Base-by-base conservation (phyloP, 345 rosid species). In the Syzygium grande region DNA sequence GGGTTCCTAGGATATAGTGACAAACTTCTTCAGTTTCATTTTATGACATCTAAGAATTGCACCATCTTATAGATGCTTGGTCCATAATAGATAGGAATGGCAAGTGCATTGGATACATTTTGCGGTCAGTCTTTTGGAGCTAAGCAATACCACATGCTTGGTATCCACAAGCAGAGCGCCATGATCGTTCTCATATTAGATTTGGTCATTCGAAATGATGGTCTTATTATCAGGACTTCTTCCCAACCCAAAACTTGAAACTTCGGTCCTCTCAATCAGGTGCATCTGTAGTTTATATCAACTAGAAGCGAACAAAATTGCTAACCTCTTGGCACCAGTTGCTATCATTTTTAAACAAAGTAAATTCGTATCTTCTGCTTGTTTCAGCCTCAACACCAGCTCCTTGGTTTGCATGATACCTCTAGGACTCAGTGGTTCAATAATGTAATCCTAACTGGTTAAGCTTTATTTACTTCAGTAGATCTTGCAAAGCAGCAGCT, bases 81-180 rank as follows among this genome's bases (percentile, higher is more conserved):
- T 38, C 77, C 52, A 12, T 73, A 5, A 85, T 51, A 90, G 92
- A 83, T 0, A 65, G 90, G 90, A 86, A 85, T 91, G 91, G 91
- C 78, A 65, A 65, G 41, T 65, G 41, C 78, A 65, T 30, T 65
- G 22, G 41, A 65, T 29, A 65, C 78, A 65, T 65, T 65, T 65
- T 65, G 78, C 78, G 41, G 21, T 65, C 78, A 65, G 78, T 65
- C 78, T 65, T 65, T 29, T 29, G 41, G 78, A 65, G 78, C 78
- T 29, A 65, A 29, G 78, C 78, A 65, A 65, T 65, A 65, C 77
- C 86, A 86, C 43, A 88, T 91, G 89, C 85, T 91, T 25, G 90
- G 92, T 4, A 46, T 91, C 52, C 89, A 88, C 59, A 25, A 84
- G 86, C 90, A 91, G 56, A 89, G 89, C 21, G 90, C 90, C 73